A percentile compares a stretch with the other conserved stretches of the same genome.
These are phyloP conservation scores for Fagus sylvatica DNA, from an alignment of 306 rosid genomes.

Conservation along the genomic window DNA sequence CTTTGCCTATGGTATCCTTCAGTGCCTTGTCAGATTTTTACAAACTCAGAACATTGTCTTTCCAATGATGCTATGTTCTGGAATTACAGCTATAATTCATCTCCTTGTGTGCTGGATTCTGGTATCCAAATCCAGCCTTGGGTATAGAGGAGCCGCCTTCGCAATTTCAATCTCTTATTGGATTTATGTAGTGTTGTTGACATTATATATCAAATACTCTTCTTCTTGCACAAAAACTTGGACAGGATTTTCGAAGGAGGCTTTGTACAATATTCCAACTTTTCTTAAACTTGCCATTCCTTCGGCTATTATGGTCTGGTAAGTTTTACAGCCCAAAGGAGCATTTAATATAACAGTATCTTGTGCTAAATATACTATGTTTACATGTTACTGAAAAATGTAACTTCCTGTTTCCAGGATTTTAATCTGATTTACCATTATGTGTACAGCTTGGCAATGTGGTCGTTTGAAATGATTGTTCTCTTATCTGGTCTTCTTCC, in stretches of 20 bases:
- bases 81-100: conserved; percentile 33
- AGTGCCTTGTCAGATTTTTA: conserved; percentile 43
- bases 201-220: conserved; percentile 45
- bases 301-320: conserved; percentile 53
- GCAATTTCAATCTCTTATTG: conserved; percentile 50
- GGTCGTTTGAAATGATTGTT: conserved; percentile 71
- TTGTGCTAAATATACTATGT: too few species aligned
- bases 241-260: conserved; percentile 43
- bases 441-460: conserved; percentile 56
- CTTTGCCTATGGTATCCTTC: conserved; percentile 42
- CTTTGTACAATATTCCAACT: conserved; percentile 28
- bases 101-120: conserved; percentile 40
- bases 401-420: conserved; percentile 12
- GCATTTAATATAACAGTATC: not conserved
- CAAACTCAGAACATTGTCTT: conserved; percentile 48
- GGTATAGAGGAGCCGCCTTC: conserved; percentile 43
- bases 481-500: conserved; percentile 71
- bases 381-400: not conserved
- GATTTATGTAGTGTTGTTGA: conserved; percentile 39
- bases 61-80: conserved; percentile 44
- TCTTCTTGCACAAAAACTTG: conserved; percentile 44
- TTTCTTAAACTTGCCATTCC: conserved; percentile 47
- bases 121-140: conserved; percentile 42
- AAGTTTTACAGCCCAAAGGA: conserved; percentile 8
- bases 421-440: not conserved